Evolutionary conservation across 2,329 filamentous ascomycete genomes (phyloP), one percentile per base, ranked within the genome.

Genomic region (Thelonectria discophora): DNA sequence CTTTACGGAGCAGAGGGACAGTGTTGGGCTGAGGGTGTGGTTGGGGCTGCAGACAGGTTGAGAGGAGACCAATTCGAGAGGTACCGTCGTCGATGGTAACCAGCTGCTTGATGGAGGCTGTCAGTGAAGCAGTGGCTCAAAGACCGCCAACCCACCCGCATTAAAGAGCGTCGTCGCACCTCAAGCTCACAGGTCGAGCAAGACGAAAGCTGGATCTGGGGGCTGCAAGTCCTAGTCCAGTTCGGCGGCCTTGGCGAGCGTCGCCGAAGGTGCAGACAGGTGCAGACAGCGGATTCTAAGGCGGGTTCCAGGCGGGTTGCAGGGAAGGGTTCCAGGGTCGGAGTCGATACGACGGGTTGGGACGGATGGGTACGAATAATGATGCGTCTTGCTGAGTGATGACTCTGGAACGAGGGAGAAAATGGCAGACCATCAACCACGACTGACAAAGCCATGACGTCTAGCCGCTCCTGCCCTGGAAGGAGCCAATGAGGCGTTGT

Each of bases 1-100:
- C 58, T 62, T 58, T 68, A 67, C 64, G 65, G 54, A 65, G 48
- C 17, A 30, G 47, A 45, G 46, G 39, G 37, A 42, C 43, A 8
- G 32, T 21, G 56, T 24, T 24, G 43, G 10, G 42, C 18, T 37
- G 34, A 37, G 12, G 12, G 32, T 34, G 30, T 15, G 52, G 30
- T 34, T 34, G 32, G 32, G 10, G 34, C 3, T 13, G 11, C 8
- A 37, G 34, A 15, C 7, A 37, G 12, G 30, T 39, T 50, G 34
- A 37, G 48, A 37, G 55, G 47, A 59, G 45, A 55, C 46, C 58
- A 45, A 55, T 46, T 45, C 30, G 37, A 32, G 49, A 51, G 34
- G 48, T 37, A 17, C 42, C 13, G 45, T 39, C 21, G 17, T 11
- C 42, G 53, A 56, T 20, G 45, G 53, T 30, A 34, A 48, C 13